Conservation (phyloP, 139 green algal species). For the Zygnema cylindricum region DNA sequence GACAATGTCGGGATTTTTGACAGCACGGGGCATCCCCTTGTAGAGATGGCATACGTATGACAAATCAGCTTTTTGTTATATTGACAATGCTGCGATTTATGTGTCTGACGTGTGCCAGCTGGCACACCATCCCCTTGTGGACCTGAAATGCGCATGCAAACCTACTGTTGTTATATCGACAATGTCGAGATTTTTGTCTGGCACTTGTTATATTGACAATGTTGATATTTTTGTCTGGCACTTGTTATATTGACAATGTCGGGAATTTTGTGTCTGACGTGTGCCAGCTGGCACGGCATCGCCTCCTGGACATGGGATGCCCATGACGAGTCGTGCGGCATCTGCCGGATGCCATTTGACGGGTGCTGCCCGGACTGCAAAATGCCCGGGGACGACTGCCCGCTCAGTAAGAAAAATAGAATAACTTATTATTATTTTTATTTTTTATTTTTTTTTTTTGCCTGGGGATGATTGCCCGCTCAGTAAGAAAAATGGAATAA, state of each 20-base stretch:
- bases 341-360: constrained; percentile 69
- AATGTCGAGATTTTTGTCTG: background rate
- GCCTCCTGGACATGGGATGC: constrained; percentile 66
- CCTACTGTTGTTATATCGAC: background rate
- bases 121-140: background rate
- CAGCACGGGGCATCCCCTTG: constrained; percentile 59
- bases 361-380: constrained; percentile 66
- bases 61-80: too few species aligned
- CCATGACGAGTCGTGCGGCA: constrained; percentile 67
- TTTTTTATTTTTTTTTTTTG: background rate
- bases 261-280: too few species aligned
- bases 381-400: constrained; percentile 66
- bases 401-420: constrained; percentile 44
- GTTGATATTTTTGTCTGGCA: background rate
- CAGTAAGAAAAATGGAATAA: constrained; percentile 10
- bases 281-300: constrained; percentile 61
- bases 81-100: too few species aligned
- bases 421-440: background rate
- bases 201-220: background rate
- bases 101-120: background rate
- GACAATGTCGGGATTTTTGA: background rate
- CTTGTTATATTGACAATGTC: too few species aligned
- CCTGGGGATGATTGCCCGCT: constrained; percentile 65
- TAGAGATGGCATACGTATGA: constrained; percentile 66
- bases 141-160: background rate